Evolutionary conservation across 1,284 basidiomycete genomes (phyloP).

Genomic region (Heterobasidion irregulare): DNA sequence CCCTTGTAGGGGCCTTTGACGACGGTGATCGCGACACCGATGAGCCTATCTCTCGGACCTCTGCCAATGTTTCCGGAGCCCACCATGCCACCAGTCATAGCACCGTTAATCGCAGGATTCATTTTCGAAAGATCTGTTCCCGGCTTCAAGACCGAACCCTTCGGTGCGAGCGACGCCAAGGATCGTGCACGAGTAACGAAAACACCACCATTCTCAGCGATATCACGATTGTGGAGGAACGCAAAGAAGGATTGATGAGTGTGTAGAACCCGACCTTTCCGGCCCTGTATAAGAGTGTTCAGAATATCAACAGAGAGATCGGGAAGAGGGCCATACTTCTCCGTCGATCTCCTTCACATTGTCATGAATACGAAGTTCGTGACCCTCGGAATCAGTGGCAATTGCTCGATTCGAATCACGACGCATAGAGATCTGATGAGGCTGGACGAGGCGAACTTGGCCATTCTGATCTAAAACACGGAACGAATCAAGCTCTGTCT

Average conservation of each 20-base stretch:
- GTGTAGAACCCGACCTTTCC: conserved; percentile 92
- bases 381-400: conserved; percentile 85
- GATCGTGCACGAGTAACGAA: conserved; percentile 84
- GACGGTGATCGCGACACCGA: conserved; percentile 77
- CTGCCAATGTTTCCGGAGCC: conserved; percentile 67
- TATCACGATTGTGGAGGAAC: conserved; percentile 91
- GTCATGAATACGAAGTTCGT: conserved; percentile 79
- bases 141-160: conserved; percentile 59
- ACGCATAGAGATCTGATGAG: conserved; percentile 92
- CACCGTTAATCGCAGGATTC: conserved; percentile 71
- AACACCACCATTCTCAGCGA: conserved; percentile 87
- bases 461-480: conserved; percentile 94
- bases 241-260: conserved; percentile 93
- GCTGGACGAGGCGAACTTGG: conserved; percentile 82
- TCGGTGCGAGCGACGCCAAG: conserved; percentile 80
- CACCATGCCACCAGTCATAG: conserved; percentile 63
- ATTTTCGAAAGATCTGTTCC: conserved; percentile 87
- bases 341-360: conserved; percentile 92
- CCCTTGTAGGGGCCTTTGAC: conserved; percentile 90
- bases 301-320: background rate
- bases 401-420: conserved; percentile 80
- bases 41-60: conserved; percentile 74
- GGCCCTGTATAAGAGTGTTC: conserved; percentile 35
- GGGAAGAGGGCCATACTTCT: conserved; percentile 45
- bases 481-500: conserved; percentile 93